Evolutionary conservation across 2,329 filamentous ascomycete genomes (phyloP).

Genomic region (Pleurostoma richardsiae): DNA sequence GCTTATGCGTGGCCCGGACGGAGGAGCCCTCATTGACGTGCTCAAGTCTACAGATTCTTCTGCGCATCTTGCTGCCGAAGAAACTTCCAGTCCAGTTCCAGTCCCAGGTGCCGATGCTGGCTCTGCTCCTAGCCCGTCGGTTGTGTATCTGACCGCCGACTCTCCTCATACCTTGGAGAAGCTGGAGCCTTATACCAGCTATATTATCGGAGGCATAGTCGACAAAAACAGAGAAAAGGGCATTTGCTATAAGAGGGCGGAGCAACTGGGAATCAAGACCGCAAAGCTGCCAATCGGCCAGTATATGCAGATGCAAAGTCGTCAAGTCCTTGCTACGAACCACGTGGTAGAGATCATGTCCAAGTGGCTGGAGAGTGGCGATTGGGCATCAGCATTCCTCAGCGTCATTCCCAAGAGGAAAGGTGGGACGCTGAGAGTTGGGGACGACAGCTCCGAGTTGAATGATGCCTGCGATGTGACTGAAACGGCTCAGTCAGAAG

Average conservation of each 20-base stretch:
- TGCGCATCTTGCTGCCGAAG: background rate
- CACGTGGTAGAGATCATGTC: constrained; percentile 97
- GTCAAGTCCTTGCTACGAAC: constrained; percentile 85
- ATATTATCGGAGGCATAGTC: constrained; percentile 90
- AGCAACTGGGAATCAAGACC: constrained; percentile 71
- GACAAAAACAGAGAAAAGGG: constrained; percentile 97
- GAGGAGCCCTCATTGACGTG: constrained; percentile 55
- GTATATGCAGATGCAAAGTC: constrained; percentile 84
- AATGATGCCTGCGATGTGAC: too few species aligned
- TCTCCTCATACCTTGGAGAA: constrained; percentile 79
- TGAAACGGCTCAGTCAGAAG: too few species aligned
- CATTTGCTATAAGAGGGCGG: constrained; percentile 80
- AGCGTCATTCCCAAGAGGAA: constrained; percentile 88
- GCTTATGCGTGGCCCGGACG: constrained; percentile 55
- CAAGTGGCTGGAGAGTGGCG: constrained; percentile 80
- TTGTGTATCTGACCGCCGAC: constrained; percentile 90
- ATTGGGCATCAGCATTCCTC: constrained; percentile 89
- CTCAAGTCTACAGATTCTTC: constrained; percentile 28
- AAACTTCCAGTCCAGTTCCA: constrained; percentile 22
- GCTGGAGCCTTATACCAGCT: constrained; percentile 82
- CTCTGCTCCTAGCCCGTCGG: constrained; percentile 26
- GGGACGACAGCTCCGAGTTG: constrained; percentile 10
- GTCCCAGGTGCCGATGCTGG: constrained; percentile 16
- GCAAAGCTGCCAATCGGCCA: constrained; percentile 93
- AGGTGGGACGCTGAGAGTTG: constrained; percentile 61